Percentiles rank a stretch among this genome's conserved stretches.
Evolutionary conservation across 2,329 filamentous ascomycete species (phyloP).

Genomic region (Falciphora oryzae): DNA sequence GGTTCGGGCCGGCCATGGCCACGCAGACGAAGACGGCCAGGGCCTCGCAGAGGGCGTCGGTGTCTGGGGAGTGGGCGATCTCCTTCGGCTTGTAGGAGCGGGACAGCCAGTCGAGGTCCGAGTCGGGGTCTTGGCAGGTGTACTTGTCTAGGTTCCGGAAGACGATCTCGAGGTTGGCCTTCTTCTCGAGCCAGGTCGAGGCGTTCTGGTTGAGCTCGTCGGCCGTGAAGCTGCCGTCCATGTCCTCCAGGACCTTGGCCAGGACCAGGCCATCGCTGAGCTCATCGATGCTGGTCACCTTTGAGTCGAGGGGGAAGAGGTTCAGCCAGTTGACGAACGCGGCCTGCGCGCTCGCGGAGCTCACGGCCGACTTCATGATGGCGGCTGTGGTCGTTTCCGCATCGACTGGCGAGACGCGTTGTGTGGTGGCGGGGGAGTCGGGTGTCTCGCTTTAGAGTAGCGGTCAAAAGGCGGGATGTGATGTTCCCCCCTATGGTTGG

Average conservation of each 20-base stretch:
- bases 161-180: constrained; percentile 86
- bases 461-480: neutral
- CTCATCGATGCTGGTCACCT: constrained; percentile 44
- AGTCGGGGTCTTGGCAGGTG: constrained; percentile 27
- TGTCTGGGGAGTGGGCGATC: constrained; percentile 40
- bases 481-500: neutral
- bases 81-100: constrained; percentile 8
- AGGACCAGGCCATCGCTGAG: constrained; percentile 49
- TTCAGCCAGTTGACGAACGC: constrained; percentile 53
- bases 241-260: constrained; percentile 50
- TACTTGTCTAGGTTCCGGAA: constrained; percentile 82
- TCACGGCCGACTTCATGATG: neutral
- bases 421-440: neutral
- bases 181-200: constrained; percentile 54
- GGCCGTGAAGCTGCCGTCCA: constrained; percentile 52
- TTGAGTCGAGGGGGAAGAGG: constrained; percentile 38
- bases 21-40: constrained; percentile 6
- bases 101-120: constrained; percentile 9
- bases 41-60: constrained; percentile 48
- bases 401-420: constrained; percentile 1
- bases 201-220: constrained; percentile 44
- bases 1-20: constrained; percentile 1
- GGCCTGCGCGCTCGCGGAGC: constrained; percentile 28
- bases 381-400: neutral
- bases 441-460: neutral